Evolutionary conservation across 1,284 basidiomycete genomes (phyloP).

Genomic region (Irpex rosettiformis): DNA sequence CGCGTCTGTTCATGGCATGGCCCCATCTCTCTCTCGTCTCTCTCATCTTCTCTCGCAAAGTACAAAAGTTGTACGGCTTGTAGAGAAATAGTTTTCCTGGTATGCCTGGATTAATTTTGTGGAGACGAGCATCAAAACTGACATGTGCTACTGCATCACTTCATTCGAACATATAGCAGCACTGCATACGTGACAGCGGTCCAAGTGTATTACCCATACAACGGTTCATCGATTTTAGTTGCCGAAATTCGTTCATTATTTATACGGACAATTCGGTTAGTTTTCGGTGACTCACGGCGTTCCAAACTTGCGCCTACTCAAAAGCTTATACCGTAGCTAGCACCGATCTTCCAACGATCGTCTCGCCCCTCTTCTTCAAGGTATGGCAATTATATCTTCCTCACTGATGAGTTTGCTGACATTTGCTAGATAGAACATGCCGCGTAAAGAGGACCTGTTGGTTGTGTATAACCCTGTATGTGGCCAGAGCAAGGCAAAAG

Average conservation of each 20-base stretch:
- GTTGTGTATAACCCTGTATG: constrained; percentile 49
- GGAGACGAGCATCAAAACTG: not conserved
- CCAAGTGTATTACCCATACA: not conserved
- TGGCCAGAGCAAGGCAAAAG: constrained; percentile 38
- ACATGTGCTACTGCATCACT: not conserved
- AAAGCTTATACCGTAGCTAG: not conserved
- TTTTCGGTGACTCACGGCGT: constrained; percentile 1
- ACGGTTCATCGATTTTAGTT: not conserved
- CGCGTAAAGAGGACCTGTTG: constrained; percentile 24
- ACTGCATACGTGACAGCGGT: not conserved
- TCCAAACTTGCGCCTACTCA: constrained; percentile 1
- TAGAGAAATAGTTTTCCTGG: not conserved
- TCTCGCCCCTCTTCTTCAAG: not conserved
- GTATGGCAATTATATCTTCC: not conserved
- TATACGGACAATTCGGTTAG: no score
- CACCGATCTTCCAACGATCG: not conserved
- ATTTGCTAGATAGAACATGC: not conserved
- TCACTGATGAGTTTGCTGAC: not conserved
- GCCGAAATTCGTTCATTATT: no score
- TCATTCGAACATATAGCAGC: not conserved
- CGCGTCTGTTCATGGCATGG: not conserved
- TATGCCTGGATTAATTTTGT: not conserved
- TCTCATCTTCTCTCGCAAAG: not conserved
- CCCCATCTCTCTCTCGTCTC: not conserved
- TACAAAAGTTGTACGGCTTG: not conserved